Percentiles rank a stretch among this genome's conserved stretches.
phyloP scores from a whole-genome alignment of 2,329 filamentous ascomycete genomes.

The Aspergillus viridinutans region DNA sequence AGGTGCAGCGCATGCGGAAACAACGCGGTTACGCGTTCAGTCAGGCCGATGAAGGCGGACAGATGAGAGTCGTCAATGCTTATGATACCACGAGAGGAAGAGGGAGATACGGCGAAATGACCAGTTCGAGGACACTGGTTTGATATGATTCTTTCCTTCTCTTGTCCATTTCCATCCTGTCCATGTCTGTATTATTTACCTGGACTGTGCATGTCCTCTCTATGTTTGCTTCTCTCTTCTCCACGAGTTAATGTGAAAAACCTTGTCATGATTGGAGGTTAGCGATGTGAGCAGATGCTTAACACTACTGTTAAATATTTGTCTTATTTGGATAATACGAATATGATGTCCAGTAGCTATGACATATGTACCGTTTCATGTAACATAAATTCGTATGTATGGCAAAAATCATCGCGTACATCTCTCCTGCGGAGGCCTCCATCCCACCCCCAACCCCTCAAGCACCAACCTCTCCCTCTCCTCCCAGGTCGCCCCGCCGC shows the following conservation, averaged over 20 bases:
- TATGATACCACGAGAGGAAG: conserved; percentile 94
- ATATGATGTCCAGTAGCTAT: no score
- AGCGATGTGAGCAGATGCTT: no score
- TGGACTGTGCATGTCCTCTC: neutral
- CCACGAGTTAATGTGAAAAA: no score
- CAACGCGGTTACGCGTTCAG: conserved; percentile 98
- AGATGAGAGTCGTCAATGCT: conserved; percentile 90
- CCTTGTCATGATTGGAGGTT: no score
- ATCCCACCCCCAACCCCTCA: conserved; percentile 66
- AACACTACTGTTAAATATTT: neutral
- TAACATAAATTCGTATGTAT: no score
- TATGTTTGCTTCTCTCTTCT: neutral
- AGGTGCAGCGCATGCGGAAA: conserved; percentile 98
- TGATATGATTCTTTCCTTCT: conserved; percentile 3
- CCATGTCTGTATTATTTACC: neutral
- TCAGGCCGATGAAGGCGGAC: conserved; percentile 85
- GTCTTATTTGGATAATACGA: neutral
- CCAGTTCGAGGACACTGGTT: conserved; percentile 49
- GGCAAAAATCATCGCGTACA: conserved; percentile 54
- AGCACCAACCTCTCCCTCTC: conserved; percentile 80
- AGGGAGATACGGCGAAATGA: conserved; percentile 95
- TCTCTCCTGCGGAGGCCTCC: conserved; percentile 62
- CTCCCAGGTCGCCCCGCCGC: conserved; percentile 52
- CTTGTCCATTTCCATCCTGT: conserved; percentile 3
- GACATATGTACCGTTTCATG: no score